Base-by-base conservation (phyloP, 2,329 filamentous ascomycete genomes). In the Ceratocystis diversiconidia region DNA sequence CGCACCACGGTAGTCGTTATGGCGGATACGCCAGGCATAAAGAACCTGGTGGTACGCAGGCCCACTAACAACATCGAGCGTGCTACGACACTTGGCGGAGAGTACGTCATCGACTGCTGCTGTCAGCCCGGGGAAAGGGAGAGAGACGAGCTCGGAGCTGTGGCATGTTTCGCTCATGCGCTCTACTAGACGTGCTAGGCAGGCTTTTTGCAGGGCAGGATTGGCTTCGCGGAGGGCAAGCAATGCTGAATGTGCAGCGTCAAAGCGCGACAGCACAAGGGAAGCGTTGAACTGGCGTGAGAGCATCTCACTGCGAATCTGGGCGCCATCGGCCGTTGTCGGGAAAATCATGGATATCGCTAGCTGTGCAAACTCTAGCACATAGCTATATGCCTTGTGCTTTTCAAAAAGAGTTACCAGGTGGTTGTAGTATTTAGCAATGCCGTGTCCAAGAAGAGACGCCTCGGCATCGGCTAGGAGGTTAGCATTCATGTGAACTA, bases 41-140 rank as follows among this genome's bases (percentile, higher is more conserved):
- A 97, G 83, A 66, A 96, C 87, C 71, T 92, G 89, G 72, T 94
- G 89, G 72, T 92, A 95, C 2, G 90, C 88, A n/a, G 90, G 88
- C 8, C 83, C 84, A 48, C 76, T 78, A 66, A 78, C 79, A 46
- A 90, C 82, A 65, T 90, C 87, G 55, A 84, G 78, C 44, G 86
- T 84, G 65, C 83, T 82, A 69, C 83, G 83, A 73, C 89, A 90
- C 70, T 89, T 84, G 44, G 85, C 83, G 5, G 83, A 78, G 10
- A 99, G 82, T 46, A 90, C 85, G 4, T 85, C 83, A 72, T 99
- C 92, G 19, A 96, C 87, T 28, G 87, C 83, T 64, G 86, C 84
- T 70, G 88, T 84, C 59, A 96, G 82, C 22, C 86, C 85, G 0
- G 89, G 83, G 73, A 95, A 92, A 0, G 91, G 89, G 63, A 97